Base-by-base conservation (phyloP, 228 moss, liverwort and hornwort species). In the Sphagnum fallax region DNA sequence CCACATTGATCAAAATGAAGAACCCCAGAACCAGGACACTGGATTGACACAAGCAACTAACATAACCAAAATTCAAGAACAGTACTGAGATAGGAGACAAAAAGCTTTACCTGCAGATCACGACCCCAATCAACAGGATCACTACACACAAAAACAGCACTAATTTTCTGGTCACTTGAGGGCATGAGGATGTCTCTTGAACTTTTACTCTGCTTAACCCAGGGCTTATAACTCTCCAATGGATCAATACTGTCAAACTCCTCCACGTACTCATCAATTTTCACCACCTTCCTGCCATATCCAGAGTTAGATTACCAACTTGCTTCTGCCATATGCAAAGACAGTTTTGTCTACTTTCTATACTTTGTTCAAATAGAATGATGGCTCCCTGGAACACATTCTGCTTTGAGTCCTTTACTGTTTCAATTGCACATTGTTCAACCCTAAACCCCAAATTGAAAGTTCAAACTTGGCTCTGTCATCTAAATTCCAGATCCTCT, bases 61-160 rank as follows among this genome's bases (percentile, higher is more conserved):
- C 32, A 32, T 32, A 32, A 32, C 32, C 32, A 32, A 32, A 32
- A 32, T 32, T 32, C 32, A 32, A 32, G 32, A 32, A 32, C 32
- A 32, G 32, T 32, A 32, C 32, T 32, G 32, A 32, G 32, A 32
- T 32, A 32, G 32, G 32, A 32, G 32, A 32, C 32, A 32, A 32
- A 32, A 32, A 32, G 32, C 32, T 32, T 32, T 32, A 95, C 95
- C 87, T 96, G 95, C 76, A 97, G 80, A 72, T 97, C 93, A 52
- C 90, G 87, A 65, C 91, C 81, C 93, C 96, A 97, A 65, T 97
- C 96, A 52, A 93, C 62, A 7, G 93, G 96, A 62, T 97, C 96
- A 61, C 93, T 93, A 6, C 88, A 87, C 64, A 95, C 90, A 74
- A 95, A 92, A 70, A 95, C 89, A 62, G 90, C 90, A 69, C 80